Base-by-base conservation (phyloP, 1,139 yeast genomes). In the Suhomyces anneliseae region DNA sequence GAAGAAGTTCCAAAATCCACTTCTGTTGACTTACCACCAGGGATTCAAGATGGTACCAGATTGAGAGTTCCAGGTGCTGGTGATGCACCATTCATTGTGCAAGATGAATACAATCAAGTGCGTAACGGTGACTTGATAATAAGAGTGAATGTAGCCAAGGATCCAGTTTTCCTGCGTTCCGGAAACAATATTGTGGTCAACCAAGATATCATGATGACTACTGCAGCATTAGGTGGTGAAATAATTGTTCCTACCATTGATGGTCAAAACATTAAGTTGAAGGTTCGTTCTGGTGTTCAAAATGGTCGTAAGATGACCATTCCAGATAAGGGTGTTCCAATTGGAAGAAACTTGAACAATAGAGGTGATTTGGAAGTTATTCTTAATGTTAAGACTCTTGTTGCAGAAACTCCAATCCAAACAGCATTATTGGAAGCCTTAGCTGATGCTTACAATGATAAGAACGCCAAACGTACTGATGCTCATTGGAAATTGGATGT, bases 171-270 rank as follows among this genome's bases (percentile, higher is more conserved):
- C 68, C 72, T 75, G 42, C 79, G 97, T 45, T 74, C 73, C 34
- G 87, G 87, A 38, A 74, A 79, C 50, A 82, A 87, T 59, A 76
- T 93, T 52, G 66, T 87, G 48, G 78, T 82, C 59, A 73, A 76
- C 34, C 82, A 85, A 44, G 82, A 82, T 40, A 83, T 93, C 46
- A 86, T 95, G 42, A 88, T 90, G 84, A 93, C 99, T 1, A 93
- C 99, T 0, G 99, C 99, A 2, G 93, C 97, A 0, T 74, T 93
- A 42, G 99, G 99, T 49, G 99, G 99, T 34, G 84, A 82, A 45
- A 79, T 93, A 29, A 81, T 86, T 40, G 83, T 93, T 11, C 98
- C 98, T 35, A 92, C 98, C 0, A 79, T 93, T 34, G 90, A 85
- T 54, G 90, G 89, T 6, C 83, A 81, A 36, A 76, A 78, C 39